Conservation (phyloP, 768 basidiomycete species). For the Auricularia sp. region DNA sequence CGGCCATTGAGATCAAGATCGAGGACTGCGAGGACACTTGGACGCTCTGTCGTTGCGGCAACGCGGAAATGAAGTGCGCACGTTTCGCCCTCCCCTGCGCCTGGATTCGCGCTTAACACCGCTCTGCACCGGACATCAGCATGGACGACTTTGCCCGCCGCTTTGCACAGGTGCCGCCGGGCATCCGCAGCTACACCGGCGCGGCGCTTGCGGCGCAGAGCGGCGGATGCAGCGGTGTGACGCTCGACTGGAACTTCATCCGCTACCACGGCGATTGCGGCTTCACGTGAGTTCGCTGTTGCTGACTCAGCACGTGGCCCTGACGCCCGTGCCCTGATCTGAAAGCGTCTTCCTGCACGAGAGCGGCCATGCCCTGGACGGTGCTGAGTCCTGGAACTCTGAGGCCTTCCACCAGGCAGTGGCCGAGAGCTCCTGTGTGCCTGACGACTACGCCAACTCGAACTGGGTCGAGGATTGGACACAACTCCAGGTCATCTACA, state of each 20-base stretch:
- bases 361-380: background rate
- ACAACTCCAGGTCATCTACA: background rate
- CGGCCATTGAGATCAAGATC: background rate
- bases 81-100: background rate
- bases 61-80: background rate
- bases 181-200: background rate
- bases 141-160: background rate
- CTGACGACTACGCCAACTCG: background rate
- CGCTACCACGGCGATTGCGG: background rate
- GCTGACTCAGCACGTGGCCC: background rate
- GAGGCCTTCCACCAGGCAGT: background rate
- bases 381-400: background rate
- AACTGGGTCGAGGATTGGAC: background rate
- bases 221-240: background rate
- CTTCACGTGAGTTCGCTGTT: background rate
- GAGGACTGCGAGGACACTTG: background rate
- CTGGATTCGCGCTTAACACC: background rate
- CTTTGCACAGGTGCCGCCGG: background rate
- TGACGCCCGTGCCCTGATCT: background rate
- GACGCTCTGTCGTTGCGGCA: background rate
- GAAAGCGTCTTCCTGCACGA: background rate
- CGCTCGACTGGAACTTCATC: background rate
- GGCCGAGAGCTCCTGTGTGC: background rate
- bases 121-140: background rate
- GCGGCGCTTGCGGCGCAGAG: background rate